These are phyloP conservation scores for Nevesoporus exiguus DNA, from an alignment of 768 basidiomycete genomes.

Conservation along the genomic window DNA sequence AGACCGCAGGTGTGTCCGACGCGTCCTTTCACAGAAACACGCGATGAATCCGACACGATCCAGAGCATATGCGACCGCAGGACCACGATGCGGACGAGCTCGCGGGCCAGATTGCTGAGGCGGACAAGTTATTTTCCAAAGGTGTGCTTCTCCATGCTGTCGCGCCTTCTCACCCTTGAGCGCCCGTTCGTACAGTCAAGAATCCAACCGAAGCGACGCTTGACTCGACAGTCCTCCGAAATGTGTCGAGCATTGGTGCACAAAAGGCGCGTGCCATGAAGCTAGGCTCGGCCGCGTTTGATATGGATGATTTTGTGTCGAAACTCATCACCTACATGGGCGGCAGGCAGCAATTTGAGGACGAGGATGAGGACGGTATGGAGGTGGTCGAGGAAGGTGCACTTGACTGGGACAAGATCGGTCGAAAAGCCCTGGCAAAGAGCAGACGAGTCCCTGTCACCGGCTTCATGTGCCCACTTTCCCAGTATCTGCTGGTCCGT, in stretches of 20 bases:
- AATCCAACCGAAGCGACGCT: constrained; percentile 86
- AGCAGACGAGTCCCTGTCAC: constrained; percentile 76
- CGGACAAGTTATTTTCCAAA: constrained; percentile 62
- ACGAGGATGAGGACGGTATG: constrained; percentile 48
- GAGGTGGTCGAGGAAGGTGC: constrained; percentile 47
- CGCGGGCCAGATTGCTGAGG: constrained; percentile 50
- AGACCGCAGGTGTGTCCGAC: constrained; percentile 54
- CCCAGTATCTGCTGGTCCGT: background rate
- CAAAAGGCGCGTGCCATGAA: constrained; percentile 91
- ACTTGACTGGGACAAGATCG: constrained; percentile 84
- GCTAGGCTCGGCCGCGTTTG: constrained; percentile 83
- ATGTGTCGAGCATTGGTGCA: constrained; percentile 74
- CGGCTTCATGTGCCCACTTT: constrained; percentile 76
- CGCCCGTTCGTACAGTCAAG: constrained; percentile 47
- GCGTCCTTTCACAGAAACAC: background rate
- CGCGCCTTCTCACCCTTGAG: background rate
- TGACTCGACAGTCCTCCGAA: constrained; percentile 78
- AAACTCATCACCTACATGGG: constrained; percentile 77
- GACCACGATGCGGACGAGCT: constrained; percentile 57
- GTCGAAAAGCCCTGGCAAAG: constrained; percentile 76
- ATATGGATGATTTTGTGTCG: constrained; percentile 85
- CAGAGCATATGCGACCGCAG: constrained; percentile 50
- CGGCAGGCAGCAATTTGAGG: constrained; percentile 50
- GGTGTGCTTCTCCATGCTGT: constrained; percentile 35
- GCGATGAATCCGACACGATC: background rate